phyloP scores from a whole-genome alignment of 2,329 filamentous ascomycete species.

The Xylariaceae sp. region DNA sequence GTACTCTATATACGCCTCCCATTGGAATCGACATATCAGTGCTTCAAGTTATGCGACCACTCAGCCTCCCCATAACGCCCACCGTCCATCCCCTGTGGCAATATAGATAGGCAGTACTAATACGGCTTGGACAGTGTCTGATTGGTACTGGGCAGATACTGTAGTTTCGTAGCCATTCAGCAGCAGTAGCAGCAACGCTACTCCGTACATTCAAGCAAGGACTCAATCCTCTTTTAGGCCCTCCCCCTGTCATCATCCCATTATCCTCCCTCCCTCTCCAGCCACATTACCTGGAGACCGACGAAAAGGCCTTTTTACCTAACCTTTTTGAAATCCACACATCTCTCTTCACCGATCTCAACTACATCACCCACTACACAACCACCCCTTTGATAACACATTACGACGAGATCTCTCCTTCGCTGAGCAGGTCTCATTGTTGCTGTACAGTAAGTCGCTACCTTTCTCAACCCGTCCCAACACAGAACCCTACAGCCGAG shows the following conservation, averaged over 20 bases:
- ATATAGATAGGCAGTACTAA: not conserved
- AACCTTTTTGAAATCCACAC: slow-evolving; percentile 38
- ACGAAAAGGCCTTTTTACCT: slow-evolving; percentile 37
- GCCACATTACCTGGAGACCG: slow-evolving; percentile 38
- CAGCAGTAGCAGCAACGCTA: too few relatives aligned
- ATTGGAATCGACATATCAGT: not conserved
- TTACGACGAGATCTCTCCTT: slow-evolving; percentile 44
- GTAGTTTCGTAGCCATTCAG: too few relatives aligned
- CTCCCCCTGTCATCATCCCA: slow-evolving; percentile 23
- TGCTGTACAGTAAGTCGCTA: slow-evolving; percentile 40
- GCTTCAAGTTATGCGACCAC: not conserved
- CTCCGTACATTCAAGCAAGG: too few relatives aligned
- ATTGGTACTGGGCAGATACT: slow-evolving; percentile 4
- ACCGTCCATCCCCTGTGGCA: not conserved
- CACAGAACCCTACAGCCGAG: slow-evolving; percentile 32
- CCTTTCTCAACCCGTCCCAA: slow-evolving; percentile 19
- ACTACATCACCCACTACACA: slow-evolving; percentile 38
- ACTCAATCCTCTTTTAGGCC: slow-evolving; percentile 14
- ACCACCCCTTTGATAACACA: slow-evolving; percentile 39
- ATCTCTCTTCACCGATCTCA: slow-evolving; percentile 44
- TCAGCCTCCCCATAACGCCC: not conserved
- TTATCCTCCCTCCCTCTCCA: slow-evolving; percentile 37
- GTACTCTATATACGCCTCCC: slow-evolving; percentile 15
- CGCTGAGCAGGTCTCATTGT: slow-evolving; percentile 45
- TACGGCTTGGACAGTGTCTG: not conserved